Conservation (phyloP, 371 early-diverging fungal species). For the Mycotypha africana region DNA sequence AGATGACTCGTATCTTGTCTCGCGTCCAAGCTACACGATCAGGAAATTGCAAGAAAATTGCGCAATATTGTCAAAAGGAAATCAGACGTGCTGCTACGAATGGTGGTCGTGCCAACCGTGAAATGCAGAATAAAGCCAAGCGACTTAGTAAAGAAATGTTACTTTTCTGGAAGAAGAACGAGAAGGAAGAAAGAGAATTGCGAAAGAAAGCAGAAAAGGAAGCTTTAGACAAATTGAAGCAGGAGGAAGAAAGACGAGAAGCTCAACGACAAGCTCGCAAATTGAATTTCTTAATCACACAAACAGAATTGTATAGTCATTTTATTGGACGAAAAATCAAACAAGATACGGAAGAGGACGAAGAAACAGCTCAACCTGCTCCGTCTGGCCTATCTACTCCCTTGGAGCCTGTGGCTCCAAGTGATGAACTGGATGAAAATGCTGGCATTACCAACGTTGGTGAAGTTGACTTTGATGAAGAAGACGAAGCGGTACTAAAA, state of each 20-base stretch:
- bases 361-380: constrained; percentile 36
- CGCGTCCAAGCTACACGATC: constrained; percentile 46
- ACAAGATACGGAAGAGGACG: constrained; percentile 33
- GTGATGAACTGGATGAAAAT: constrained; percentile 13
- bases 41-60: constrained; percentile 58
- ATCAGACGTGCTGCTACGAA: constrained; percentile 45
- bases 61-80: constrained; percentile 56
- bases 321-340: constrained; percentile 87
- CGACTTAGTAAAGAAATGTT: constrained; percentile 59
- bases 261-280: constrained; percentile 89
- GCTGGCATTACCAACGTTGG: constrained; percentile 28
- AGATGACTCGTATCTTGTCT: constrained; percentile 48
- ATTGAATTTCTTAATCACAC: constrained; percentile 93
- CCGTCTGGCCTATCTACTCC: constrained; percentile 20
- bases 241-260: constrained; percentile 91
- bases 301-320: constrained; percentile 97
- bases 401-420: constrained; percentile 1
- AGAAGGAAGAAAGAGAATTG: constrained; percentile 86
- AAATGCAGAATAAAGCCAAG: constrained; percentile 40
- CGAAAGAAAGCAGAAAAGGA: constrained; percentile 90
- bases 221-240: constrained; percentile 73
- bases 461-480: constrained; percentile 78
- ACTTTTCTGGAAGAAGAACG: constrained; percentile 86
- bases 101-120: constrained; percentile 35
- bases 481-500: constrained; percentile 64